Evolutionary conservation across 1,284 basidiomycete genomes (phyloP).

Genomic region (Mycena sp.): DNA sequence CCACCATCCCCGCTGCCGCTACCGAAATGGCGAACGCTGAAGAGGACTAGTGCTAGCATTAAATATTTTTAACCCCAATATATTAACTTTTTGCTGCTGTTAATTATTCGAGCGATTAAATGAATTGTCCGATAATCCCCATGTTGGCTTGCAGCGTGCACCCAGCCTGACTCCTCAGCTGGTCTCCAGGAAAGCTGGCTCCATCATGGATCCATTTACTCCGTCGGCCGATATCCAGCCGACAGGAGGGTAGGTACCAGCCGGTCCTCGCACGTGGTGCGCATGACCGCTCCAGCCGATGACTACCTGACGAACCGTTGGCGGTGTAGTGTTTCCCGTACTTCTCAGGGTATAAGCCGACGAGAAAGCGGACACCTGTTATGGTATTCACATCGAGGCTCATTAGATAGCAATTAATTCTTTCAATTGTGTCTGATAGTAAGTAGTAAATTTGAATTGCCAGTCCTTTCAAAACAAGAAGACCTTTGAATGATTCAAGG

Average conservation of each 20-base stretch:
- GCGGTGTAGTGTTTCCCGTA: conserved; percentile 6
- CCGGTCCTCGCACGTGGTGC: no score
- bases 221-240: not conserved
- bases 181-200: conserved; percentile 8
- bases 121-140: conserved; percentile 1
- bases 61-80: no score
- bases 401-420: not conserved
- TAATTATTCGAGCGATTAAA: not conserved
- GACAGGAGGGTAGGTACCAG: not conserved
- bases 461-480: not conserved
- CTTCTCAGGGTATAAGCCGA: no score
- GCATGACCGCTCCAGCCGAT: not conserved
- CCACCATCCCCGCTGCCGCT: no score
- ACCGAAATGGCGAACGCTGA: no score
- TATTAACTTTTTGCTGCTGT: not conserved
- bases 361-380: not conserved
- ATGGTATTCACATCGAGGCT: not conserved
- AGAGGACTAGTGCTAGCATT: no score
- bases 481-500: no score
- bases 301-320: conserved; percentile 4
- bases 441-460: not conserved
- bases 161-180: conserved; percentile 4
- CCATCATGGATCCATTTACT: conserved; percentile 3
- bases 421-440: not conserved
- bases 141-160: not conserved